Conservation (phyloP, 257 asterid genomes). For the Gardenia jasminoides region DNA sequence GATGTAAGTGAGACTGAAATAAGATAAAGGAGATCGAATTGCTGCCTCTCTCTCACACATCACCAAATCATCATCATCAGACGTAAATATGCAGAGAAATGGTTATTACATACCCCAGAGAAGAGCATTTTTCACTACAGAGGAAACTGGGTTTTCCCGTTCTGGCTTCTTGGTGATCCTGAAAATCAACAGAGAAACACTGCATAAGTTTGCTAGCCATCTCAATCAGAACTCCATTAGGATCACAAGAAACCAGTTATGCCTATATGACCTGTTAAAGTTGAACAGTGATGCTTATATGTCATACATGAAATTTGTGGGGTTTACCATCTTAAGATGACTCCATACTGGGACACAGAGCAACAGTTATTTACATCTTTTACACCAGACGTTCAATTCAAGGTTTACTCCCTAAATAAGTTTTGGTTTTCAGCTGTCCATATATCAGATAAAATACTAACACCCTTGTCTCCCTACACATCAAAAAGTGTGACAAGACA, state of each 20-base stretch:
- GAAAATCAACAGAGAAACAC: slow-evolving; percentile 15
- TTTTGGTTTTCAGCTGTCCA: too few relatives aligned
- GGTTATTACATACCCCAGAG: slow-evolving; percentile 68
- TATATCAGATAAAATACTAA: neutral
- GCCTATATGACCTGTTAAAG: neutral
- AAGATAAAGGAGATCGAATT: neutral
- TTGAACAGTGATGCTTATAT: too few relatives aligned
- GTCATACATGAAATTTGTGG: neutral
- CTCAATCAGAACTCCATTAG: neutral
- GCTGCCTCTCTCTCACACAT: neutral
- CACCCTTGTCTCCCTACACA: too few relatives aligned
- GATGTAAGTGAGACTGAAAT: neutral
- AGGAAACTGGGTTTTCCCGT: slow-evolving; percentile 88
- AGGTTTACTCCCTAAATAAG: too few relatives aligned
- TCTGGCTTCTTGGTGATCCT: slow-evolving; percentile 85
- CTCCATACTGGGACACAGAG: too few relatives aligned
- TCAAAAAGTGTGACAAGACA: too few relatives aligned
- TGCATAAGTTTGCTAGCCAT: neutral
- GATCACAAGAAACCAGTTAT: neutral
- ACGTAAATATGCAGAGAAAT: neutral
- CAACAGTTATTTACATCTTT: neutral
- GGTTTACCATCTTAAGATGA: too few relatives aligned
- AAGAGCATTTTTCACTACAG: slow-evolving; percentile 76
- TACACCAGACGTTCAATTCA: too few relatives aligned
- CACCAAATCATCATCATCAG: neutral